Evolutionary conservation across 1,284 basidiomycete species (phyloP), one percentile per base, ranked within the genome.

Genomic region (Apiotrichum gamsii): DNA sequence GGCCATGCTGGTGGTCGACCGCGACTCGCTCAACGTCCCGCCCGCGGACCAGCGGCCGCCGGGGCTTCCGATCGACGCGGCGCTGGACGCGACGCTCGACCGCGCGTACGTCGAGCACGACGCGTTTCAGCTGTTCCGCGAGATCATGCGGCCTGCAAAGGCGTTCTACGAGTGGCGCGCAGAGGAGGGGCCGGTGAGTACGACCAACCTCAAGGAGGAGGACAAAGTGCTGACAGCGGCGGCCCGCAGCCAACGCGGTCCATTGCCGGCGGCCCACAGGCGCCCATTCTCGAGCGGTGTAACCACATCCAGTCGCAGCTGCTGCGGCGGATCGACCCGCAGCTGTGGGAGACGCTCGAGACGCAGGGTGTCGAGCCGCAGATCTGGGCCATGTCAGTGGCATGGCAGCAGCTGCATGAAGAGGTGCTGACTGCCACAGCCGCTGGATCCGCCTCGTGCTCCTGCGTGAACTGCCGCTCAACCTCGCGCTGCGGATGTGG

Each of bases 401-500:
- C 5, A 6, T n/a, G n/a, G n/a, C n/a, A n/a, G n/a, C n/a, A n/a
- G n/a, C n/a, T n/a, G n/a, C n/a, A n/a, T n/a, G n/a, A n/a, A n/a
- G n/a, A n/a, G n/a, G n/a, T n/a, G n/a, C n/a, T n/a, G n/a, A n/a
- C n/a, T n/a, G n/a, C n/a, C 15, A 43, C 59, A 90, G 88, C 56
- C 89, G 91, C 23, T 95, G 90, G 90, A 74, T 95, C 9, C 79
- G 93, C 20, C 74, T 95, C 13, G 74, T 95, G 6, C 94, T 94
- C 69, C 91, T 90, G 1, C 79, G 91, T 35, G 91, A 96, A 69
- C 85, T 95, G 19, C 65, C 70, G n/a, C 70, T 74, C 30, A 64
- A 75, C 8, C 82, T 87, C 56, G 80, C 87, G 0, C 81, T 89
- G 79, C 75, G 80, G 19, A 64, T 96, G 11, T 95, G 91, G 91